Conservation (phyloP, 2,329 filamentous ascomycete species). For the Ascochyta viciae-villosae region DNA sequence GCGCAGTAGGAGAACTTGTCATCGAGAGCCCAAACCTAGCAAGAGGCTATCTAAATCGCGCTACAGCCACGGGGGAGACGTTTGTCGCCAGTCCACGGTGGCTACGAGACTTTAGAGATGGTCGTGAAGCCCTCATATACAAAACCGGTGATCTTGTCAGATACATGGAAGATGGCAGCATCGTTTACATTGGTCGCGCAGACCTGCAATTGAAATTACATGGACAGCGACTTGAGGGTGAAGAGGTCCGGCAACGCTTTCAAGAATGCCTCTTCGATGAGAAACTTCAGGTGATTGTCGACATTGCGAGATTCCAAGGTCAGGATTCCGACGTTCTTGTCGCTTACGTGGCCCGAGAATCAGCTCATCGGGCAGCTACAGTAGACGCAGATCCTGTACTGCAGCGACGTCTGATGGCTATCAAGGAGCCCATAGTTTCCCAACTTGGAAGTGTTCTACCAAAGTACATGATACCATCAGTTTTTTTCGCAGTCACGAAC, state of each 20-base stretch:
- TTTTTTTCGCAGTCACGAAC: conserved; percentile 1
- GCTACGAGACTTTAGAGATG: not conserved
- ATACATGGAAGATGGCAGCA: conserved; percentile 55
- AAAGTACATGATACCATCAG: conserved; percentile 7
- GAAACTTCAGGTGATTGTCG: conserved; percentile 3
- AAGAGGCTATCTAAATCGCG: conserved; percentile 25
- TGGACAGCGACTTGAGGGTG: conserved; percentile 34
- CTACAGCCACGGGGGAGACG: not conserved
- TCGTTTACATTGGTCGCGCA: conserved; percentile 29
- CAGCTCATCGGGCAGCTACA: not conserved
- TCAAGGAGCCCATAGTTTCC: not conserved
- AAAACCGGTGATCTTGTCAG: conserved; percentile 24
- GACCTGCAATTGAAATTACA: conserved; percentile 40
- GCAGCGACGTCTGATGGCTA: not conserved
- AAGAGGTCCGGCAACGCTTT: conserved; percentile 20
- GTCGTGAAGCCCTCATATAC: not conserved
- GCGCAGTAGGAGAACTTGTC: conserved; percentile 28
- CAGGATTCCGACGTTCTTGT: conserved; percentile 1
- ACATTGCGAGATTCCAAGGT: not conserved
- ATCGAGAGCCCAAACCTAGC: conserved; percentile 27
- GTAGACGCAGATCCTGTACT: not conserved
- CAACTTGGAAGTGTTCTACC: not conserved
- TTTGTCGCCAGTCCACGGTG: not conserved
- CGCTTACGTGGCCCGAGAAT: not conserved
- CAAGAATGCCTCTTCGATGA: conserved; percentile 1